Evolutionary conservation across 164 flowering plant genomes (phyloP).

Genomic region (Magnolia kwangsiensis): DNA sequence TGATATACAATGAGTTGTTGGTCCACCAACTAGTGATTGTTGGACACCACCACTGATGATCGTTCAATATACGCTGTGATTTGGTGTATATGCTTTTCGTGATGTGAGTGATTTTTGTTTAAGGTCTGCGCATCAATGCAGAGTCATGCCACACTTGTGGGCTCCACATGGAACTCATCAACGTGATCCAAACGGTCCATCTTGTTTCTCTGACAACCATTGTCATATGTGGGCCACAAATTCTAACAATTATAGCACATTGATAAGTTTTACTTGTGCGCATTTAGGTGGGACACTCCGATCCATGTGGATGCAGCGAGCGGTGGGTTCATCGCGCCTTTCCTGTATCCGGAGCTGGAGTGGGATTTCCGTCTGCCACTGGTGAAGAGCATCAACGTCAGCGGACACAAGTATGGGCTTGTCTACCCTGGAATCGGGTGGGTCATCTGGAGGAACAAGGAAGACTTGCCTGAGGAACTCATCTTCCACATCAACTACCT

Average conservation of each 20-base stretch:
- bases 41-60: no score
- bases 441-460: slow-evolving; percentile 44
- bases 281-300: slow-evolving; percentile 32
- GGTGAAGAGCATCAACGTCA: slow-evolving; percentile 45
- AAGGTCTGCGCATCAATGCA: no score
- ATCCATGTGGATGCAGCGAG: slow-evolving; percentile 43
- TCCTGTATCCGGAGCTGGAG: slow-evolving; percentile 37
- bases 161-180: no score
- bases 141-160: no score
- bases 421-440: slow-evolving; percentile 45
- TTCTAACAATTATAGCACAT: background rate
- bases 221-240: background rate
- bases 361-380: slow-evolving; percentile 45
- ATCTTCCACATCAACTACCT: slow-evolving; percentile 45
- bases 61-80: no score
- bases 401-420: slow-evolving; percentile 40
- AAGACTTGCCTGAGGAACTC: slow-evolving; percentile 43
- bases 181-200: no score
- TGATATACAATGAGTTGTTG: no score
- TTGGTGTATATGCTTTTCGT: no score
- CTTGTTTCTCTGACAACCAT: no score
- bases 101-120: no score
- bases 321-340: no score
- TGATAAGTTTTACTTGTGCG: background rate
- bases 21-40: no score